Evolutionary conservation across 768 basidiomycete species (phyloP), one percentile per base, ranked within the genome.

Genomic region (Gloeostereum incarnatum): DNA sequence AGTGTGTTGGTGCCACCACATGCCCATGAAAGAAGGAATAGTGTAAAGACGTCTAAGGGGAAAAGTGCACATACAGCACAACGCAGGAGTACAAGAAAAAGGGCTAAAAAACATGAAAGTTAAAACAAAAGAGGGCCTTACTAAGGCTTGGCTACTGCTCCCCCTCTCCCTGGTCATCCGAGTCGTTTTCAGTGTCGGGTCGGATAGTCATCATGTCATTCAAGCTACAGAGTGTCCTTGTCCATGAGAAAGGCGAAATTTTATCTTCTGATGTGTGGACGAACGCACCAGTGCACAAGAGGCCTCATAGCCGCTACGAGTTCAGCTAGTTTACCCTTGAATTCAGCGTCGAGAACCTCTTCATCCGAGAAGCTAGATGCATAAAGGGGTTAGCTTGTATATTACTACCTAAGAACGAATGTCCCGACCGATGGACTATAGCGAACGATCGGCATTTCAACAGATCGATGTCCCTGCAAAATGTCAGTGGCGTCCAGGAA

Each of bases 391-490:
- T 45, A 38, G 59, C 63, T 11, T 61, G 57, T 36, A 16, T 11
- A 43, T 14, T 31, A 23, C 18, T 35, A 37, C 23, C 35, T 13
- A 34, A 39, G 26, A 37, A 24, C 29, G 35, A 30, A 14, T 25
- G 16, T 4, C 60, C 67, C 36, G 44, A 86, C 87, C 55, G 54
- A 45, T 79, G 69, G 0, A 70, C 54, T 2, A 93, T 87, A 2
- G 71, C 79, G 23, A 89, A 75, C 13, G 80, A 78, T 18, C 90
- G 76, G 43, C 86, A 81, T 57, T 87, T 88, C 44, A 99, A 61
- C 35, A 98, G 60, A 55, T 94, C 93, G 46, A 99, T 97, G 53
- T 97, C 90, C 56, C 82, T 86, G 43, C 23, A 39, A 16, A 20
- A 19, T 6, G 42, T 33, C 26, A 19, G 35, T 26, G 16, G 38